Evolutionary conservation across 2,329 filamentous ascomycete species (phyloP), one percentile per base, ranked within the genome.

Genomic region (Thelonectria olida): DNA sequence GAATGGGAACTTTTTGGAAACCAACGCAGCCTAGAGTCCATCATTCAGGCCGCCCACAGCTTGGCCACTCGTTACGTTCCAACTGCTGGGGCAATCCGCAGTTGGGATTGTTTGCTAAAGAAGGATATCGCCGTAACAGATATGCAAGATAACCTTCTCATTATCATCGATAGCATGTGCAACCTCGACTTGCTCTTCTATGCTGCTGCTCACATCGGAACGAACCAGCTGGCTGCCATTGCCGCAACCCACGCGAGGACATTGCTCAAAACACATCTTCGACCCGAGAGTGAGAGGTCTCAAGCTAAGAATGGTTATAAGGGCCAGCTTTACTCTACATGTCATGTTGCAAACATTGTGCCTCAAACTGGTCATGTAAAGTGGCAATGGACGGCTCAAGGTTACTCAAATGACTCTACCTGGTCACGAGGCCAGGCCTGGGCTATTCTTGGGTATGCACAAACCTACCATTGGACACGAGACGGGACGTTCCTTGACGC

Each of bases 351-450:
- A 25, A 84, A 86, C 63, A 81, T 86, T 28, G 72, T 81, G 12
- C 79, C 82, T 0, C 76, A 80, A 53, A 85, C 84, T 0, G 82
- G 80, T 0, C 84, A 85, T n/a, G n/a, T n/a, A n/a, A n/a, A n/a
- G n/a, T n/a, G n/a, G n/a, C n/a, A n/a, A n/a, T n/a, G n/a, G n/a
- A n/a, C n/a, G n/a, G n/a, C n/a, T n/a, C n/a, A n/a, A 59, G 83
- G 84, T 0, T 81, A 80, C 62, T 63, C 71, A 0, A 79, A 80
- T 28, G 69, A 74, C 17, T 84, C 82, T 0, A 84, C 81, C 0
- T 85, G 83, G 84, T 76, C 79, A 4, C 77, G 83, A 10, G 83
- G 83, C 1, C 83, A 85, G 56, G 82, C 82, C 0, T 85, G 84
- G 83, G 78, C 76, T 1, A 80, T 85, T n/a, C 72, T 84, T 15